These are phyloP conservation scores for Phytophthora tentaculata DNA, from an alignment of 352 stramenopile species.

Conservation along the genomic window DNA sequence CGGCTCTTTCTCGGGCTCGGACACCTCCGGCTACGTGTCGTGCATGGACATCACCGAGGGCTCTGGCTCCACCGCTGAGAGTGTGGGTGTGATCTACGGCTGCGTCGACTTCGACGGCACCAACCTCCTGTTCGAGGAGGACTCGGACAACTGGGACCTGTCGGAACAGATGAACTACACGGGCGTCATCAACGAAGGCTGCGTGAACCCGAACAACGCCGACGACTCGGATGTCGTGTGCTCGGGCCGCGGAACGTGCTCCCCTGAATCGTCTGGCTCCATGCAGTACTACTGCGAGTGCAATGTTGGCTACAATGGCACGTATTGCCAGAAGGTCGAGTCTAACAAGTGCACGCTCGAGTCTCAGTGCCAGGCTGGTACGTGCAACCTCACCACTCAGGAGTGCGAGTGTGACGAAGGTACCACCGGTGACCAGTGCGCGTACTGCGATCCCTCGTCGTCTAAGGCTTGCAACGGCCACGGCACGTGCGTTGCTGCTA, in stretches of 20 bases:
- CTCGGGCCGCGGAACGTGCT: constrained; percentile 75
- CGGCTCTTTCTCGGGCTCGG: constrained; percentile 28
- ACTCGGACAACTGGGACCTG: constrained; percentile 58
- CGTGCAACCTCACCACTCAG: constrained; percentile 66
- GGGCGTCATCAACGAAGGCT: constrained; percentile 56
- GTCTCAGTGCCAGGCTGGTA: constrained; percentile 69
- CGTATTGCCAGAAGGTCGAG: constrained; percentile 76
- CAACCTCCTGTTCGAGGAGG: constrained; percentile 61
- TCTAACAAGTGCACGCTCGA: constrained; percentile 75
- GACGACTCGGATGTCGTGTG: constrained; percentile 70
- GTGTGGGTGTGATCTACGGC: constrained; percentile 71
- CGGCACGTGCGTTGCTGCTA: constrained; percentile 56
- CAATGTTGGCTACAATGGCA: constrained; percentile 82
- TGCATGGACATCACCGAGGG: constrained; percentile 53
- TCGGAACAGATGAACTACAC: constrained; percentile 68
- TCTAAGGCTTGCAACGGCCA: constrained; percentile 64
- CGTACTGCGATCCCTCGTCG: constrained; percentile 64
- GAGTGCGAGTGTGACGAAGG: constrained; percentile 69
- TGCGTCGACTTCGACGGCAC: constrained; percentile 78
- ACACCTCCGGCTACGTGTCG: constrained; percentile 39
- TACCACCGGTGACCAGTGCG: constrained; percentile 74
- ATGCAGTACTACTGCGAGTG: constrained; percentile 73
- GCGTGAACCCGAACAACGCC: constrained; percentile 67
- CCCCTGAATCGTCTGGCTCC: constrained; percentile 40
- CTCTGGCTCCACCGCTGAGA: constrained; percentile 32